Percentiles rank a stretch among this genome's conserved stretches.
phyloP scores from a whole-genome alignment of 23 red algal genomes.

The Gracilaria domingensis region DNA sequence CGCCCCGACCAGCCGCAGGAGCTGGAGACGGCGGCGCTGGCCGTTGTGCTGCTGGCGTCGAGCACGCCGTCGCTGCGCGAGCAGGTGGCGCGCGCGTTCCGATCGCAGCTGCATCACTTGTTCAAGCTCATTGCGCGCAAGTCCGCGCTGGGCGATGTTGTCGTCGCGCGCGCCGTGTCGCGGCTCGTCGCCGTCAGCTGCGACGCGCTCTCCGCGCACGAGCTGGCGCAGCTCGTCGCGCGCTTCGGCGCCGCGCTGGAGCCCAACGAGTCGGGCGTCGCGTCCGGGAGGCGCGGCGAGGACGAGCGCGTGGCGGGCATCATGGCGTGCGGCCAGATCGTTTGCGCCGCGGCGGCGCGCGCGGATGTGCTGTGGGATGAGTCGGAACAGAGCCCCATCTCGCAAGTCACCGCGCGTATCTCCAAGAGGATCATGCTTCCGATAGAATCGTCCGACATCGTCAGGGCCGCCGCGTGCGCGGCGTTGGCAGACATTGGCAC shows the following conservation, averaged over 20 bases:
- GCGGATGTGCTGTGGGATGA: slow-evolving; percentile 17
- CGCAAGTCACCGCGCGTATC: neutral
- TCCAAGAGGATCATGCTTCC: slow-evolving; percentile 31
- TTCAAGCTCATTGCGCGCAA: slow-evolving; percentile 27
- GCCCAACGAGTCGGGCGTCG: slow-evolving; percentile 41
- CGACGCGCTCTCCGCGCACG: neutral
- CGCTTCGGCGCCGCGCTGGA: slow-evolving; percentile 12
- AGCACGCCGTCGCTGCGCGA: neutral
- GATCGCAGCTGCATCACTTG: neutral
- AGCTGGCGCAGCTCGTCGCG: neutral
- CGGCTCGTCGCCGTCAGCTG: slow-evolving; percentile 26
- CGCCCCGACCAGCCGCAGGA: neutral
- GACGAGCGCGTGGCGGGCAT: slow-evolving; percentile 60
- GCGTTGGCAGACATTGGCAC: slow-evolving; percentile 49
- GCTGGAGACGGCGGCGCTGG: neutral
- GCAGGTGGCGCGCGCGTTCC: neutral
- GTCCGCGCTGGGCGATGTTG: slow-evolving; percentile 53
- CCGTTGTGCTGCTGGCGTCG: slow-evolving; percentile 5
- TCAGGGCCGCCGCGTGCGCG: slow-evolving; percentile 41
- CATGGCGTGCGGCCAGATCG: slow-evolving; percentile 25
- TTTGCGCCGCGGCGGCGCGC: neutral
- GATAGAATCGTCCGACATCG: slow-evolving; percentile 56
- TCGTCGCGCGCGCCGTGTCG: slow-evolving; percentile 35
- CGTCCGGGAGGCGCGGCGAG: slow-evolving; percentile 45
- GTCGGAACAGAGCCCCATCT: neutral